Conservation (phyloP, 768 basidiomycete species). For the Crucibulum laeve region DNA sequence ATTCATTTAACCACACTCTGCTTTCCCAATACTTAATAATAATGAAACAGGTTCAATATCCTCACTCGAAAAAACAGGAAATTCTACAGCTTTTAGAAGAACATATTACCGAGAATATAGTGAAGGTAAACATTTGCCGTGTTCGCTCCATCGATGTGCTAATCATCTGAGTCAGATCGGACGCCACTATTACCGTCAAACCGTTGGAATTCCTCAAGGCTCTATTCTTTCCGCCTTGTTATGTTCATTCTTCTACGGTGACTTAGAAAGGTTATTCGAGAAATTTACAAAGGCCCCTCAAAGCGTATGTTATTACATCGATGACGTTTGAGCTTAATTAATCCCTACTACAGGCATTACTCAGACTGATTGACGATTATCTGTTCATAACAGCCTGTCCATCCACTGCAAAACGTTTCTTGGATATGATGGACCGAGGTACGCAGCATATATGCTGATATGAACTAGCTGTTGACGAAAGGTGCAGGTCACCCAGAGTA, state of each 20-base stretch:
- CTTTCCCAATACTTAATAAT: background rate
- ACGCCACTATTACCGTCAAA: constrained; percentile 75
- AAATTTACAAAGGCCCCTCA: constrained; percentile 50
- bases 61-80: constrained; percentile 45
- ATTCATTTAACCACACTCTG: constrained; percentile 6
- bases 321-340: background rate
- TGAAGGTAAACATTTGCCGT: constrained; percentile 54
- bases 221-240: constrained; percentile 93
- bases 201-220: constrained; percentile 95
- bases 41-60: constrained; percentile 38
- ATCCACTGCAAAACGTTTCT: constrained; percentile 58
- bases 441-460: constrained; percentile 3
- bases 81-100: constrained; percentile 77
- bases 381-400: constrained; percentile 74
- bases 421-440: constrained; percentile 76
- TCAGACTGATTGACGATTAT: constrained; percentile 94
- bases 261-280: constrained; percentile 65
- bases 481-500: constrained; percentile 83
- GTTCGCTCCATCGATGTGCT: constrained; percentile 1
- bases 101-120: constrained; percentile 89
- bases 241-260: constrained; percentile 93
- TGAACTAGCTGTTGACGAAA: background rate
- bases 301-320: constrained; percentile 46
- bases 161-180: constrained; percentile 56
- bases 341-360: constrained; percentile 53